Percentiles rank a stretch among this genome's conserved stretches.
Evolutionary conservation across 2,329 filamentous ascomycete species (phyloP).

Genomic region (Pestalotiopsis sp.): DNA sequence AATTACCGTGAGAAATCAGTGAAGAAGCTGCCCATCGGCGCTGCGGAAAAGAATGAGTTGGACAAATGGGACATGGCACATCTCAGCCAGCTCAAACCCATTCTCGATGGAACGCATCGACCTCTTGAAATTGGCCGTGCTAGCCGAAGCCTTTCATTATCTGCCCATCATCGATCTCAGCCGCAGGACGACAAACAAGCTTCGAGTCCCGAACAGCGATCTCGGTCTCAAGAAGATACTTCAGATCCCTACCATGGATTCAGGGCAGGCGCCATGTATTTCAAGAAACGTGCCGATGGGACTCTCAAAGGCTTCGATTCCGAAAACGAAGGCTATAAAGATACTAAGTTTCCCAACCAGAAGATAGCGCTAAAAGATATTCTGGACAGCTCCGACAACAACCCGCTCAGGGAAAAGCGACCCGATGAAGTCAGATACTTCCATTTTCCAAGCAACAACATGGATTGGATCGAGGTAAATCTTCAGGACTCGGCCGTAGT

Average conservation of each 20-base stretch:
- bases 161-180: not conserved
- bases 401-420: conserved; percentile 4
- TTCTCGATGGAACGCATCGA: not conserved
- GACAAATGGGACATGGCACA: not conserved
- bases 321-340: not conserved
- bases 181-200: not conserved
- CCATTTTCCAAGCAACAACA: conserved; percentile 18
- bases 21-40: not conserved
- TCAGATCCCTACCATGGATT: conserved; percentile 8
- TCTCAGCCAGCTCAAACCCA: not conserved
- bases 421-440: conserved; percentile 14
- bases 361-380: conserved; percentile 9
- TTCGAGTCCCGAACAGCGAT: not conserved
- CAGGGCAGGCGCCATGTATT: conserved; percentile 13
- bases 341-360: conserved; percentile 12
- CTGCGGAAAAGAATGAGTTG: not conserved
- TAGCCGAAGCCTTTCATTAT: not conserved
- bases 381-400: not conserved
- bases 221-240: not conserved
- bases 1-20: not conserved
- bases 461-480: conserved; percentile 17
- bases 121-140: not conserved
- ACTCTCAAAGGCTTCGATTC: not conserved
- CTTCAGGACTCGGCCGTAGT: no score
- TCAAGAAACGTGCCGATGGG: not conserved